These are phyloP conservation scores for Xylaria sp. DNA, from an alignment of 2,329 filamentous ascomycete genomes.

Conservation along the genomic window DNA sequence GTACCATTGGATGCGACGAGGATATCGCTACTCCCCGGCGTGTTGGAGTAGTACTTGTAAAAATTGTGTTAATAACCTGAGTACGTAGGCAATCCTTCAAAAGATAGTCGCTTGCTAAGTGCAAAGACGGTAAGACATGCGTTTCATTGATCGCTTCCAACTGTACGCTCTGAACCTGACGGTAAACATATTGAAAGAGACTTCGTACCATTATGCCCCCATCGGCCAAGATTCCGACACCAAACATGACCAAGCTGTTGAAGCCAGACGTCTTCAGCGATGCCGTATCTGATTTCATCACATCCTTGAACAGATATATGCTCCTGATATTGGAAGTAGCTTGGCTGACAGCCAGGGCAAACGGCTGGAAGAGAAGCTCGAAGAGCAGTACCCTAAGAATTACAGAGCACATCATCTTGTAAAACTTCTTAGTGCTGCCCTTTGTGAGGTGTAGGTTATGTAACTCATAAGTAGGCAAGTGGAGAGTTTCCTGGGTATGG, in stretches of 20 bases:
- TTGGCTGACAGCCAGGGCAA: slow-evolving; percentile 33
- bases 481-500: neutral
- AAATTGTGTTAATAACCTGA: slow-evolving; percentile 1
- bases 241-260: slow-evolving; percentile 58
- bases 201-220: slow-evolving; percentile 53
- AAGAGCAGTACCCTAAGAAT: slow-evolving; percentile 24
- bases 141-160: neutral
- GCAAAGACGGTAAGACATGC: neutral
- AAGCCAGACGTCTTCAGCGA: slow-evolving; percentile 56
- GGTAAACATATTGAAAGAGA: neutral
- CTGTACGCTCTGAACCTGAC: no score
- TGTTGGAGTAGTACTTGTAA: slow-evolving; percentile 56
- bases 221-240: slow-evolving; percentile 56
- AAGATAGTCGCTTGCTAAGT: neutral
- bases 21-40: slow-evolving; percentile 52
- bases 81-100: neutral
- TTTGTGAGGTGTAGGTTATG: neutral
- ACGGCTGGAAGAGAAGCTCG: slow-evolving; percentile 28
- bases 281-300: slow-evolving; percentile 57
- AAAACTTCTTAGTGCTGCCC: neutral
- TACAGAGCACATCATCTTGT: slow-evolving; percentile 25
- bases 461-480: neutral
- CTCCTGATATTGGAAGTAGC: slow-evolving; percentile 43
- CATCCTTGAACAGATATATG: slow-evolving; percentile 58
- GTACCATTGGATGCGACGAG: slow-evolving; percentile 53